Conservation (phyloP, 768 basidiomycete species). For the Termitomyces sp. region DNA sequence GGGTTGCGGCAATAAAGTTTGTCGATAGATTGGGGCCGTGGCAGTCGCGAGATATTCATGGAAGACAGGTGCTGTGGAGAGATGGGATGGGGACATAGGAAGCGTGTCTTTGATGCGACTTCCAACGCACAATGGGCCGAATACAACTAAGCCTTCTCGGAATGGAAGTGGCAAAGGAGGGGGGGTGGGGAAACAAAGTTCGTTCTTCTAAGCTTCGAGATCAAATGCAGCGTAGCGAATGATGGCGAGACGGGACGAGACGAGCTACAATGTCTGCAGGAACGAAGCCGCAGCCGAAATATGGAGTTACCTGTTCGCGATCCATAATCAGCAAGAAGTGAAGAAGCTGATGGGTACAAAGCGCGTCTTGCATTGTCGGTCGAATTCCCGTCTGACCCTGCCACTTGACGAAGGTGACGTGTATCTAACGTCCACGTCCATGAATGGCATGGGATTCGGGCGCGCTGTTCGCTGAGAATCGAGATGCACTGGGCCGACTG, state of each 20-base stretch:
- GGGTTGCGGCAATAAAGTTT: conserved; percentile 12
- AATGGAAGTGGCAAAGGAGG: conserved; percentile 18
- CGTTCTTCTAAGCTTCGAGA: conserved; percentile 16
- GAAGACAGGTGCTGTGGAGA: conserved; percentile 16
- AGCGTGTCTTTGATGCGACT: conserved; percentile 3
- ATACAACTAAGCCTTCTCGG: conserved; percentile 20
- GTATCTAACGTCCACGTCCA: too few relatives aligned
- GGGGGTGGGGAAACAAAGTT: neutral
- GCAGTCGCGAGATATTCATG: conserved; percentile 15
- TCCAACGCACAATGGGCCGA: conserved; percentile 20
- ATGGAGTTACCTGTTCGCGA: neutral
- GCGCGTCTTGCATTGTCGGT: too few relatives aligned
- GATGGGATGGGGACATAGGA: conserved; percentile 16
- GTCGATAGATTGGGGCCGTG: conserved; percentile 13
- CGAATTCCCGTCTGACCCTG: too few relatives aligned
- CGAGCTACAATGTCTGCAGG: conserved; percentile 14
- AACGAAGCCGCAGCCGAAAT: conserved; percentile 10
- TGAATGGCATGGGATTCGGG: too few relatives aligned
- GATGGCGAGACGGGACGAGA: conserved; percentile 8
- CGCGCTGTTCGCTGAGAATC: too few relatives aligned
- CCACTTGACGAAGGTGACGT: too few relatives aligned
- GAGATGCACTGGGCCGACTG: too few relatives aligned
- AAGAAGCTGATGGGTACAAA: too few relatives aligned
- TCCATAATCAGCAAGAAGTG: neutral
- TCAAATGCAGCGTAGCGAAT: conserved; percentile 19